Percentiles rank a stretch among this genome's conserved stretches.
These are phyloP conservation scores for Lepidium sativum DNA, from an alignment of 345 rosid genomes.

Conservation along the genomic window DNA sequence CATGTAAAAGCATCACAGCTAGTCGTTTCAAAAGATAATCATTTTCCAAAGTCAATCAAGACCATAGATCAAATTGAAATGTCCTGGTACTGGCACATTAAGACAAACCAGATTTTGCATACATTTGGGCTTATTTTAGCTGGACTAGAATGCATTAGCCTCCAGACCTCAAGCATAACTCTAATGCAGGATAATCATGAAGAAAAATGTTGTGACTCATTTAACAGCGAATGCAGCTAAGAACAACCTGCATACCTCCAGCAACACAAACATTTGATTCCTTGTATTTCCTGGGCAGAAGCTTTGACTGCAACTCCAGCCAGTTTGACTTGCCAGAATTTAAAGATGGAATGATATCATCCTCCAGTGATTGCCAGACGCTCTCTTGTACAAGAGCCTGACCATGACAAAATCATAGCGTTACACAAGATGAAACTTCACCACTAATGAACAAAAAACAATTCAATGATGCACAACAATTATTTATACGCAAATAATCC, in stretches of 20 bases:
- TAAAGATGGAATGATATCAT: slow-evolving; percentile 73
- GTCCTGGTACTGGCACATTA: not conserved
- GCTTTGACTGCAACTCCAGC: slow-evolving; percentile 89
- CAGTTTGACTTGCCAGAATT: slow-evolving; percentile 71
- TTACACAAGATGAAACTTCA: not conserved
- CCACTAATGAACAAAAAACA: slow-evolving; percentile 7
- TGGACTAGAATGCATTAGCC: not conserved
- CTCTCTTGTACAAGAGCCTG: slow-evolving; percentile 73
- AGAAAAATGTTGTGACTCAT: not conserved
- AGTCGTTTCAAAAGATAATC: not conserved
- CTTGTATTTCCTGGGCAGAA: slow-evolving; percentile 48
- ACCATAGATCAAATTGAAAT: not conserved
- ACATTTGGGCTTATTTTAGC: not conserved
- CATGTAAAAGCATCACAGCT: not conserved
- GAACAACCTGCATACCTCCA: slow-evolving; percentile 80
- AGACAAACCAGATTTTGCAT: slow-evolving; percentile 8
- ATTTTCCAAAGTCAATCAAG: not conserved
- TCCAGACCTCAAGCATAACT: slow-evolving; percentile 8
- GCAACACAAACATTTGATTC: slow-evolving; percentile 87
- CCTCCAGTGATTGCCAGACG: slow-evolving; percentile 84
- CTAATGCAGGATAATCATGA: not conserved
- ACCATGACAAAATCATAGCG: slow-evolving; percentile 10
- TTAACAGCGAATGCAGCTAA: slow-evolving; percentile 14
- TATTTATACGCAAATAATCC: slow-evolving; percentile 2
- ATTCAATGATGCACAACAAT: not conserved